Percentiles rank a stretch among this genome's conserved stretches.
Conservation (phyloP, 2,329 filamentous ascomycete genomes). For the Thielaviopsis ethacetica region DNA sequence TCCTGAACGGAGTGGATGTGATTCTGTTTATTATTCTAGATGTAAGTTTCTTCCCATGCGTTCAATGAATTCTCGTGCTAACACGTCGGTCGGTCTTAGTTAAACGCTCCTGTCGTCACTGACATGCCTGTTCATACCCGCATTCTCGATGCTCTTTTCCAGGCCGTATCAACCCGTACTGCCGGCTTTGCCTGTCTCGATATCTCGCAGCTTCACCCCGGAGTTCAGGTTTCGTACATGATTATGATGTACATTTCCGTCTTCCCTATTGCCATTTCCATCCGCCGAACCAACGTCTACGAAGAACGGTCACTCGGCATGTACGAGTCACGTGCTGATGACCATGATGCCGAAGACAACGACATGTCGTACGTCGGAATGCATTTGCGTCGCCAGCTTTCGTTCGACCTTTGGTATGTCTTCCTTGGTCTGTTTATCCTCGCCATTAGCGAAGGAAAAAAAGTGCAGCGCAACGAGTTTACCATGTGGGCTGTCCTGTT, state of each 20-base stretch:
- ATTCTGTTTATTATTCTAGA: constrained; percentile 89
- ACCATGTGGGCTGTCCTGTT: constrained; percentile 59
- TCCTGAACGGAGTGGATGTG: constrained; percentile 71
- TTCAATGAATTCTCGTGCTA: background rate
- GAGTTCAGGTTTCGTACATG: constrained; percentile 83
- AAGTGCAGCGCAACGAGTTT: constrained; percentile 47
- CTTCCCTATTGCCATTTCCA: constrained; percentile 88
- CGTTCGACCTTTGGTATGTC: constrained; percentile 95
- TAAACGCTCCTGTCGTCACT: constrained; percentile 55
- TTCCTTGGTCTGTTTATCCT: constrained; percentile 89
- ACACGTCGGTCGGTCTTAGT: constrained; percentile 26
- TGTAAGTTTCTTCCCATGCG: constrained; percentile 31
- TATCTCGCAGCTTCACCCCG: constrained; percentile 64
- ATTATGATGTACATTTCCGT: constrained; percentile 99
- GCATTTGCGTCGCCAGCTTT: constrained; percentile 83
- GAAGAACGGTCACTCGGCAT: constrained; percentile 77
- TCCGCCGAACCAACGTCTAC: constrained; percentile 89
- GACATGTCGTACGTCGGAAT: constrained; percentile 74
- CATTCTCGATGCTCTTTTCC: constrained; percentile 76
- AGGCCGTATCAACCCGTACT: constrained; percentile 76
- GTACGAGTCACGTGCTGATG: constrained; percentile 35
- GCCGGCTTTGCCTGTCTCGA: constrained; percentile 78
- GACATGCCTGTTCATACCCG: constrained; percentile 54
- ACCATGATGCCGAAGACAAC: constrained; percentile 32
- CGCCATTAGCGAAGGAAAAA: constrained; percentile 65